A percentile compares a stretch with the other conserved stretches of the same genome.
phyloP scores from a whole-genome alignment of 257 asterid species.

The Capsicum rhomboideum region DNA sequence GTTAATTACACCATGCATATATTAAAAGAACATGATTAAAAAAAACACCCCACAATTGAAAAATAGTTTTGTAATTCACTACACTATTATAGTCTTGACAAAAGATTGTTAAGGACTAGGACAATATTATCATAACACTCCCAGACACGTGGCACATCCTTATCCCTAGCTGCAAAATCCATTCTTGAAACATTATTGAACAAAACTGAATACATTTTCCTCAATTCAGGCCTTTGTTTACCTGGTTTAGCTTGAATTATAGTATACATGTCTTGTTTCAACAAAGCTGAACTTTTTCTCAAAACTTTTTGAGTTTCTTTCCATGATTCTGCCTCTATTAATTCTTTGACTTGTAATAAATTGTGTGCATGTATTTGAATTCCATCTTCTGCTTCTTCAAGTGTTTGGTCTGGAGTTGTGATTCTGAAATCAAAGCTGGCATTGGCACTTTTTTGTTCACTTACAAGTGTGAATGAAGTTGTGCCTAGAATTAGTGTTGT shows the following conservation, averaged over 20 bases:
- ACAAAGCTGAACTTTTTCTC: conserved; percentile 39
- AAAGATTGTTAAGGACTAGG: conserved; percentile 31
- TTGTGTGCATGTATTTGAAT: conserved; percentile 32
- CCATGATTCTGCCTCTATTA: conserved; percentile 43
- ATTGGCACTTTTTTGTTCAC: not conserved
- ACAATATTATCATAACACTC: conserved; percentile 32
- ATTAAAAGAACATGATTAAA: not conserved
- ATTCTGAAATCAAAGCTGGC: conserved; percentile 56
- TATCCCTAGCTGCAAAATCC: conserved; percentile 75
- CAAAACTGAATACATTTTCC: conserved; percentile 40
- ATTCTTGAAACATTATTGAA: conserved; percentile 46
- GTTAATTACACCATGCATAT: not conserved
- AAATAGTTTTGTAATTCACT: too few species aligned
- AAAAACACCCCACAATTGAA: too few species aligned
- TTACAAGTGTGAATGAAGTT: conserved; percentile 6
- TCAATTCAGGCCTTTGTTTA: conserved; percentile 39
- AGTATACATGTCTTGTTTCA: conserved; percentile 66
- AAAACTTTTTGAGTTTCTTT: conserved; percentile 50
- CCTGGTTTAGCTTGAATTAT: conserved; percentile 51
- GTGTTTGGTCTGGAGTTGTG: conserved; percentile 59
- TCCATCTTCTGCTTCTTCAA: conserved; percentile 47
- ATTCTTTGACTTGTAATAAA: conserved; percentile 34
- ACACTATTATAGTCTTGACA: conserved; percentile 21
- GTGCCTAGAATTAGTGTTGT: conserved; percentile 3
- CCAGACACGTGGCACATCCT: conserved; percentile 42